Evolutionary conservation across 2,329 filamentous ascomycete species (phyloP).

Genomic region (Beauveria scarabaeidicola): DNA sequence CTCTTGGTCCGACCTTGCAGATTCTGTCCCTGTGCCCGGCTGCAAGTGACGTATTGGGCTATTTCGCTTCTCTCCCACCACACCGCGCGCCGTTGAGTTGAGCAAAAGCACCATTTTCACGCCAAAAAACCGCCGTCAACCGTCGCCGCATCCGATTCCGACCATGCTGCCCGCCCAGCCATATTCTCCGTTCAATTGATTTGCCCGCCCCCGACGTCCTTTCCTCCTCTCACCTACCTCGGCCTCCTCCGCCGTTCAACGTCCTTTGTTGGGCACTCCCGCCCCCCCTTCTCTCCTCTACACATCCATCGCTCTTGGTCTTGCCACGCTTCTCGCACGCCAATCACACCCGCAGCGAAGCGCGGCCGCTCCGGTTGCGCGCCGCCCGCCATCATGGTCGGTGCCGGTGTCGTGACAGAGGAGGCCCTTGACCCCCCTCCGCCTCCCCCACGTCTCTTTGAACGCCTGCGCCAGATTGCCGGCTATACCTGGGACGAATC

Average conservation of each 20-base stretch:
- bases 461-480: conserved; percentile 62
- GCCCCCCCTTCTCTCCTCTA: not conserved
- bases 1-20: not conserved
- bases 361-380: conserved; percentile 2
- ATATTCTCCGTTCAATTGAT: conserved; percentile 7
- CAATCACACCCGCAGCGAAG: not conserved
- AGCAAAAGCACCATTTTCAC: not conserved
- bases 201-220: not conserved
- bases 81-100: not conserved
- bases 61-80: not conserved
- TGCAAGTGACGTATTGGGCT: conserved; percentile 4
- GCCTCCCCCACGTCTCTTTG: conserved; percentile 59
- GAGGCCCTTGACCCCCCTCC: conserved; percentile 55
- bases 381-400: conserved; percentile 38
- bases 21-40: not conserved
- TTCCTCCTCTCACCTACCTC: not conserved
- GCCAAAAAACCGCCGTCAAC: not conserved
- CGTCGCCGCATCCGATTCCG: not conserved
- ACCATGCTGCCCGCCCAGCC: conserved; percentile 5
- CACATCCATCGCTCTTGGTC: not conserved
- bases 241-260: not conserved
- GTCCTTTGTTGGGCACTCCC: not conserved
- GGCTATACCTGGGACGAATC: conserved; percentile 72
- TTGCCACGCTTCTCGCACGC: not conserved
- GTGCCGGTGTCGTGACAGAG: conserved; percentile 39